Percentiles rank a stretch among this genome's conserved stretches.
Evolutionary conservation across 768 basidiomycete genomes (phyloP).

Genomic region (Basidioascus undulatus): DNA sequence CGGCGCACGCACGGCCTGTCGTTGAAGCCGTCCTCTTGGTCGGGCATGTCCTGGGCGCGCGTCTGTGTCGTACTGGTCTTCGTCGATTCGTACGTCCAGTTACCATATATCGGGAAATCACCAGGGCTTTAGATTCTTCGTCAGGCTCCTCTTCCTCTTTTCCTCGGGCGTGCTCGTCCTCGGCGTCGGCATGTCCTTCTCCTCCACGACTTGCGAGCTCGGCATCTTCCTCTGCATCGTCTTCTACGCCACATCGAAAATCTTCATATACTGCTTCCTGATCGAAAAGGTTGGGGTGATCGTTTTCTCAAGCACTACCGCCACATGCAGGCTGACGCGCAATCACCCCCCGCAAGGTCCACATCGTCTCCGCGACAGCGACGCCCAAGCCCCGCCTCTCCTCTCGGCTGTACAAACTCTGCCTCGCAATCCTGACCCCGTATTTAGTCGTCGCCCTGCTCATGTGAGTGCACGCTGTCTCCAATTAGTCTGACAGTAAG

Average conservation of each 20-base stretch:
- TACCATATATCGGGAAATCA: too few relatives aligned
- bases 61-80: constrained; percentile 24
- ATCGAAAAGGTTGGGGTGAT: constrained; percentile 11
- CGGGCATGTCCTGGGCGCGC: constrained; percentile 21
- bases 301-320: constrained; percentile 1
- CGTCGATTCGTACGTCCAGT: constrained; percentile 25
- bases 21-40: constrained; percentile 12
- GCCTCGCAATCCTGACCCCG: background rate
- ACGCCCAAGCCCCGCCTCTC: constrained; percentile 10
- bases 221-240: constrained; percentile 26
- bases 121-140: too few relatives aligned
- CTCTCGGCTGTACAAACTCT: background rate
- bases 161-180: constrained; percentile 25
- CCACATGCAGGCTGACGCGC: background rate
- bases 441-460: too few relatives aligned
- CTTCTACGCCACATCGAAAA: constrained; percentile 20
- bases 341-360: constrained; percentile 4
- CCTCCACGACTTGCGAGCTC: constrained; percentile 19
- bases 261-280: constrained; percentile 28
- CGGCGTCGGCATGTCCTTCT: constrained; percentile 24
- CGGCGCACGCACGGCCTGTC: constrained; percentile 19
- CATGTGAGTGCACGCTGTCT: too few relatives aligned
- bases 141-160: background rate
- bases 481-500: too few relatives aligned
- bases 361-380: constrained; percentile 10